A percentile compares a stretch with the other conserved stretches of the same genome.
Evolutionary conservation across 352 stramenopile genomes (phyloP).

Genomic region (Aphanomyces euteiches): DNA sequence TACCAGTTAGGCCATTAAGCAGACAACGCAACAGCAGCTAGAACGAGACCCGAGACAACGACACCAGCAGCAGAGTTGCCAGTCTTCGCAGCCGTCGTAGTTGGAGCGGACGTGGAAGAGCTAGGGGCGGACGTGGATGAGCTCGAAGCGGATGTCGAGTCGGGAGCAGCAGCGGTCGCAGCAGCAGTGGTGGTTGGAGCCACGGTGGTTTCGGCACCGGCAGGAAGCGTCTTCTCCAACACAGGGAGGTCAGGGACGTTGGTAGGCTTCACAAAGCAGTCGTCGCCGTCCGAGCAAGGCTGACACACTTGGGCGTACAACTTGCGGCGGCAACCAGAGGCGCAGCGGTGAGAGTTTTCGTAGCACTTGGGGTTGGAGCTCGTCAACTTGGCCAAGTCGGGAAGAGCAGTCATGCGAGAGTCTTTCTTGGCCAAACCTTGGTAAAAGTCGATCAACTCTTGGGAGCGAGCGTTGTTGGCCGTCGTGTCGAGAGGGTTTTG

Average conservation of each 20-base stretch:
- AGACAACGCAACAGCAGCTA: background rate
- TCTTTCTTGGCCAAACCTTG: slow-evolving; percentile 36
- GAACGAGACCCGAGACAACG: background rate
- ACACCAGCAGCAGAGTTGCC: background rate
- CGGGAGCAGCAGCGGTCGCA: background rate
- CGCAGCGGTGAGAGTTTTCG: slow-evolving; percentile 39
- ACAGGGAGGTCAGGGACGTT: background rate
- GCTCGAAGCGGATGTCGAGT: background rate
- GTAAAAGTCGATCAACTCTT: slow-evolving; percentile 53
- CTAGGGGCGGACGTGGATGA: background rate
- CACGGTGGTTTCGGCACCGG: background rate
- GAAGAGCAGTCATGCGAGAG: slow-evolving; percentile 45
- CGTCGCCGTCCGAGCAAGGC: slow-evolving; percentile 37
- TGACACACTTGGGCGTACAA: slow-evolving; percentile 68
- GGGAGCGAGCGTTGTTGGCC: slow-evolving; percentile 50
- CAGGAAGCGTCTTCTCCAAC: background rate
- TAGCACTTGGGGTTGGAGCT: slow-evolving; percentile 58
- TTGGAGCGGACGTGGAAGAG: background rate
- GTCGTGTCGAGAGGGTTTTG: slow-evolving; percentile 45
- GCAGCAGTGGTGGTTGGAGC: slow-evolving; percentile 18
- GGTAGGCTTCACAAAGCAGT: slow-evolving; percentile 20
- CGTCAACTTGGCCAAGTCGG: slow-evolving; percentile 43
- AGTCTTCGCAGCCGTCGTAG: background rate
- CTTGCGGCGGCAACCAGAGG: slow-evolving; percentile 50
- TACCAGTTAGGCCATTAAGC: background rate